Conservation (phyloP, 768 basidiomycete genomes). For the Macrolepiota albuminosa region DNA sequence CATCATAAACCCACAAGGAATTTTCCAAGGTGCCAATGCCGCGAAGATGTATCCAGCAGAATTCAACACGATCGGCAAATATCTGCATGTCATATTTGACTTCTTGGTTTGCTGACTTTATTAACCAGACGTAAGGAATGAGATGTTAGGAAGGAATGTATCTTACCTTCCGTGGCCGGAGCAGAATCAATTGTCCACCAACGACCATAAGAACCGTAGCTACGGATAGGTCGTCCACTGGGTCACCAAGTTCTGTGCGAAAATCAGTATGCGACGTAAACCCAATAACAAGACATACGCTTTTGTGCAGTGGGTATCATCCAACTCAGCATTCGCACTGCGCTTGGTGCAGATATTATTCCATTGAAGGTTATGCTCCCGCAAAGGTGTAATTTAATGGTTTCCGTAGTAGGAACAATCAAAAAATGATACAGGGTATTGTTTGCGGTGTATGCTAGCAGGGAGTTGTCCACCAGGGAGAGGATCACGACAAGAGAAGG, state of each 20-base stretch:
- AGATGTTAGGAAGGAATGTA: not conserved
- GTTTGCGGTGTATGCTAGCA: slow-evolving; percentile 91
- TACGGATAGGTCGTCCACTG: slow-evolving; percentile 85
- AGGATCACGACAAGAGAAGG: slow-evolving; percentile 78
- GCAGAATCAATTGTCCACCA: slow-evolving; percentile 83
- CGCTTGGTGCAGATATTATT: slow-evolving; percentile 76
- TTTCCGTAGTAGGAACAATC: slow-evolving; percentile 77
- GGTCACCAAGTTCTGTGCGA: slow-evolving; percentile 84
- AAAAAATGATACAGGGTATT: slow-evolving; percentile 92
- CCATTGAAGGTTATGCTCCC: slow-evolving; percentile 94
- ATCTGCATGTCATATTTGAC: slow-evolving; percentile 98
- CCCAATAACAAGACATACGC: slow-evolving; percentile 45
- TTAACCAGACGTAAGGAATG: not conserved
- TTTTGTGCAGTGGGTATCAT: slow-evolving; percentile 93
- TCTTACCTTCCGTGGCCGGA: slow-evolving; percentile 80
- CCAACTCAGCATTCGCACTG: slow-evolving; percentile 93
- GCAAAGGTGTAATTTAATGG: slow-evolving; percentile 84
- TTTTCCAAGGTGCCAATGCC: slow-evolving; percentile 94
- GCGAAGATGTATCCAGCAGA: slow-evolving; percentile 97
- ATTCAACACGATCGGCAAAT: slow-evolving; percentile 94
- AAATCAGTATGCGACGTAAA: not conserved
- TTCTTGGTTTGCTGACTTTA: slow-evolving; percentile 76
- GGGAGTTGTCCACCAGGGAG: slow-evolving; percentile 90
- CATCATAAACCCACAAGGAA: slow-evolving; percentile 97
- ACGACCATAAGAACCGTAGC: slow-evolving; percentile 97